These are phyloP conservation scores for Falciphora oryzae DNA, from an alignment of 2,329 filamentous ascomycete genomes.

Conservation along the genomic window DNA sequence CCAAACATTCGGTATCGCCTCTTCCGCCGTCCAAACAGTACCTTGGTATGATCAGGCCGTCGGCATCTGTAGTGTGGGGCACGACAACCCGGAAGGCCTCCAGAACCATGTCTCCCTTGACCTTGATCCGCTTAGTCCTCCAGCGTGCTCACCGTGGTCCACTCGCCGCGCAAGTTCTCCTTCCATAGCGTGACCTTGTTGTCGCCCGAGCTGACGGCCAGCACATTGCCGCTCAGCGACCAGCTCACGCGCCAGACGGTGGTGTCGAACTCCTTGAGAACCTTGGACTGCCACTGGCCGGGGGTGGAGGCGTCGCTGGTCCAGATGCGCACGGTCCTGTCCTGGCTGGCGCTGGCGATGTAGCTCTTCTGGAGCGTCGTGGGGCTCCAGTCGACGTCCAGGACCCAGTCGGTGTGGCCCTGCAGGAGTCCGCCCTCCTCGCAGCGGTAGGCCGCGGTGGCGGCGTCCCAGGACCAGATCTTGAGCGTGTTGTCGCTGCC, in stretches of 20 bases:
- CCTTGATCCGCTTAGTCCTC: conserved; percentile 57
- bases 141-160: conserved; percentile 96
- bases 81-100: background rate
- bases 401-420: conserved; percentile 93
- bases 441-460: conserved; percentile 52
- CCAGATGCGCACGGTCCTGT: conserved; percentile 98
- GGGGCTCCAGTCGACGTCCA: conserved; percentile 95
- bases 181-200: conserved; percentile 99
- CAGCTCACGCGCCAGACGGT: conserved; percentile 96
- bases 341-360: conserved; percentile 91
- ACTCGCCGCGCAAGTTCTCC: conserved; percentile 92
- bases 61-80: background rate
- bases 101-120: background rate
- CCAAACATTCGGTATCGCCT: background rate
- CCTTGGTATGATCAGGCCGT: background rate
- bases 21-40: background rate
- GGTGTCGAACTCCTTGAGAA: conserved; percentile 72
- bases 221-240: conserved; percentile 93
- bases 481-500: conserved; percentile 91
- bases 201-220: conserved; percentile 88
- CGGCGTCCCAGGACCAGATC: conserved; percentile 77
- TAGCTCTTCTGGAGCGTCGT: conserved; percentile 94
- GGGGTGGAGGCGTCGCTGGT: conserved; percentile 64
- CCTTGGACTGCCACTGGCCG: conserved; percentile 77
- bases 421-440: conserved; percentile 58